Conservation (phyloP, 2,329 filamentous ascomycete genomes). For the Nemania sp. region DNA sequence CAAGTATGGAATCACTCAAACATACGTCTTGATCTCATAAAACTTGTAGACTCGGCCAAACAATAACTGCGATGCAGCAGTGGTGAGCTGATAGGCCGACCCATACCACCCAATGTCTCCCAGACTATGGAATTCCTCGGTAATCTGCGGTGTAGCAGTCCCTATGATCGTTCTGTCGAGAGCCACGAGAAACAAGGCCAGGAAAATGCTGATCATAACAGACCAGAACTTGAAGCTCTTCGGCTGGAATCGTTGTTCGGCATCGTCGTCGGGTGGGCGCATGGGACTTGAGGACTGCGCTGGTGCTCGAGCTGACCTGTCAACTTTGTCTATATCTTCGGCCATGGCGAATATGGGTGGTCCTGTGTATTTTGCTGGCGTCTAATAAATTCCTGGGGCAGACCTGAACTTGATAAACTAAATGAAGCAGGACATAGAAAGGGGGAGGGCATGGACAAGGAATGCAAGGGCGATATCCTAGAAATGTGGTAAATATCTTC, state of each 20-base stretch:
- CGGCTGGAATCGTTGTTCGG: constrained; percentile 61
- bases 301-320: constrained; percentile 9
- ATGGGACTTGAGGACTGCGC: constrained; percentile 14
- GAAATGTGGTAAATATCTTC: constrained; percentile 26
- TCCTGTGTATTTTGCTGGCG: constrained; percentile 23
- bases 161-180: constrained; percentile 68
- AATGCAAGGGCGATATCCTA: constrained; percentile 23
- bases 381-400: constrained; percentile 35
- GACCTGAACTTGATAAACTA: constrained; percentile 36
- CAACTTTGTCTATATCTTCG: constrained; percentile 39
- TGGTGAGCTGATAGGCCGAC: constrained; percentile 70
- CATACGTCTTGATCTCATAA: constrained; percentile 63
- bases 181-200: constrained; percentile 69
- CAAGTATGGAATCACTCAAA: constrained; percentile 18
- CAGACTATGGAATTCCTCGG: constrained; percentile 68
- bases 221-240: constrained; percentile 68
- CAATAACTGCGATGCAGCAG: constrained; percentile 65
- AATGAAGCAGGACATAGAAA: constrained; percentile 7
- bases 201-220: constrained; percentile 64
- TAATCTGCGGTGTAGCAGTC: constrained; percentile 66
- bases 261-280: constrained; percentile 27
- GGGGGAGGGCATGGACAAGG: constrained; percentile 12
- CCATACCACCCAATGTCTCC: constrained; percentile 75
- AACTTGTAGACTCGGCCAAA: constrained; percentile 68
- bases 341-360: constrained; percentile 24